A percentile compares a stretch with the other conserved stretches of the same genome.
These are phyloP conservation scores for Trichopus zeylanicus DNA, from an alignment of 116 monocot genomes.

Conservation along the genomic window DNA sequence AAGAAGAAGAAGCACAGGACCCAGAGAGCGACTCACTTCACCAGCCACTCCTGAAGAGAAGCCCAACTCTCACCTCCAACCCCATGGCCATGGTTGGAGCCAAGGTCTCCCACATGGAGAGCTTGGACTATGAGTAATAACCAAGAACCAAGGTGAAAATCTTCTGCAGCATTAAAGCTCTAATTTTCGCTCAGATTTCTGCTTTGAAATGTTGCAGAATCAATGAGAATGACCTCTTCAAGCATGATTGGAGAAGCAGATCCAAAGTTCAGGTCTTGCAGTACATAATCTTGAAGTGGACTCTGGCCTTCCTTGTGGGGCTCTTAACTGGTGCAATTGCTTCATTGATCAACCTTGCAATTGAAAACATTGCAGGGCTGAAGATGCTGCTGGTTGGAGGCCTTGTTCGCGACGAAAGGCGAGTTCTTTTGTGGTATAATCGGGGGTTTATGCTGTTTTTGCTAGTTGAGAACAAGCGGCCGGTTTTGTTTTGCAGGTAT, in stretches of 20 bases:
- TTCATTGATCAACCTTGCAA: slow-evolving; percentile 56
- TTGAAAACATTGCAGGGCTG: slow-evolving; percentile 60
- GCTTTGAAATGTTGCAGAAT: slow-evolving; percentile 30
- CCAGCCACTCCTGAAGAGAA: slow-evolving; percentile 44
- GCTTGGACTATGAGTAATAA: slow-evolving; percentile 71
- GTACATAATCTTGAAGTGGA: slow-evolving; percentile 58
- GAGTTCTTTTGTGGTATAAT: background rate
- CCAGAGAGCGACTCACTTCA: slow-evolving; percentile 33
- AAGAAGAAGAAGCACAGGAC: slow-evolving; percentile 1
- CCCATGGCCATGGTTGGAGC: slow-evolving; percentile 66
- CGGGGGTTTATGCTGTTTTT: too few species aligned
- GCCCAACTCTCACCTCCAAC: slow-evolving; percentile 44
- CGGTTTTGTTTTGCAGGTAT: slow-evolving; percentile 35
- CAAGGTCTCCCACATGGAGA: slow-evolving; percentile 66
- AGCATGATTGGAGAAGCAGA: slow-evolving; percentile 69
- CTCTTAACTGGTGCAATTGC: slow-evolving; percentile 58
- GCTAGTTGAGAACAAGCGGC: background rate
- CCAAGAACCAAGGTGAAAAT: background rate
- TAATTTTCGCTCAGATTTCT: too few species aligned
- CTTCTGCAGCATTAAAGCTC: background rate
- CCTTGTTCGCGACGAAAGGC: slow-evolving; percentile 35
- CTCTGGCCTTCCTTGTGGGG: slow-evolving; percentile 52
- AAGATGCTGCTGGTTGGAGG: slow-evolving; percentile 40
- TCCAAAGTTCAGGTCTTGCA: slow-evolving; percentile 48
- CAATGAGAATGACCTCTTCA: slow-evolving; percentile 66